Percentiles rank a stretch among this genome's conserved stretches.
Conservation (phyloP, 306 rosid species). For the barrel medic (Medicago truncatula) region MtrunA17r5.0-ANR NC_053046.1:7721001-7721500, state of each 20-base stretch:
- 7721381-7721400: constrained; percentile 66
- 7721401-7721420: constrained; percentile 67
- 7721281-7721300: constrained; percentile 2
- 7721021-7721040: not conserved
- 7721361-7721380: constrained; percentile 94
- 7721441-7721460: constrained; percentile 48
- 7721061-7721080: constrained; percentile 35
- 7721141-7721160: constrained; percentile 82
- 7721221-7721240: constrained; percentile 98
- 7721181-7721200: constrained; percentile 92
- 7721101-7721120: constrained; percentile 88
- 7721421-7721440: constrained; percentile 62
- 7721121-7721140: constrained; percentile 77
- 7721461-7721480: constrained; percentile 39
- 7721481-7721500: constrained; percentile 36
- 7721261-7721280: constrained; percentile 39
- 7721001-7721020: not conserved
- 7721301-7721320: constrained; percentile 60
- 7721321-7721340: constrained; percentile 80
- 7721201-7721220: constrained; percentile 89
- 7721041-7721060: not conserved
- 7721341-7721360: constrained; percentile 79
- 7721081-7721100: constrained; percentile 51
- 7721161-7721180: constrained; percentile 87
- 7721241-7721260: constrained; percentile 42